phyloP scores from a whole-genome alignment of 164 flowering plant genomes.

The Dillenia turbinata region DNA sequence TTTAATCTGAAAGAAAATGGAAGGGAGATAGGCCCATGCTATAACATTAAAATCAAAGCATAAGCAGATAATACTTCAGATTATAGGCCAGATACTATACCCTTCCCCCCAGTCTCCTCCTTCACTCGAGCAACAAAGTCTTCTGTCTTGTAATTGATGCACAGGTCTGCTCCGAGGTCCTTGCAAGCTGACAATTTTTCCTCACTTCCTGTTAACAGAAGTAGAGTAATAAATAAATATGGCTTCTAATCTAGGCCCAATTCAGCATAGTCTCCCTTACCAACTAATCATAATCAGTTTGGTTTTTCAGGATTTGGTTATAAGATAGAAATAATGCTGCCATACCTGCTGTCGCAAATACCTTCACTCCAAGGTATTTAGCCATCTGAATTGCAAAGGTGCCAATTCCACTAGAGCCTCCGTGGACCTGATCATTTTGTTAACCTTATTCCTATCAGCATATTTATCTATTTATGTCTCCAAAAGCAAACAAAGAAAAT shows the following conservation, averaged over 20 bases:
- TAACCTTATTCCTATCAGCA: slow-evolving; percentile 1
- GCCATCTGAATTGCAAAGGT: slow-evolving; percentile 95
- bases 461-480: not conserved
- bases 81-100: slow-evolving; percentile 24
- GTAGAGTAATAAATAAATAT: not conserved
- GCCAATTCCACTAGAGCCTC: slow-evolving; percentile 97
- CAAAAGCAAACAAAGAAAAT: not conserved
- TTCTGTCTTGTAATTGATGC: slow-evolving; percentile 94
- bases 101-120: slow-evolving; percentile 90
- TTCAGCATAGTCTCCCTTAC: not conserved
- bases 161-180: slow-evolving; percentile 88
- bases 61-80: not conserved
- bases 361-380: slow-evolving; percentile 60
- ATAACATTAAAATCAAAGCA: not conserved
- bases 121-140: slow-evolving; percentile 87
- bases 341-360: slow-evolving; percentile 87
- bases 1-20: not conserved
- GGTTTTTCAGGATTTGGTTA: not conserved
- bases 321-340: not conserved
- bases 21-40: not conserved
- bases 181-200: slow-evolving; percentile 75
- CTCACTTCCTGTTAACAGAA: slow-evolving; percentile 51
- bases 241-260: no score
- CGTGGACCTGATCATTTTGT: slow-evolving; percentile 60
- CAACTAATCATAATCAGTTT: not conserved